These are phyloP conservation scores for Krasilnikovozyma curviuscula DNA, from an alignment of 768 basidiomycete genomes.

Conservation along the genomic window DNA sequence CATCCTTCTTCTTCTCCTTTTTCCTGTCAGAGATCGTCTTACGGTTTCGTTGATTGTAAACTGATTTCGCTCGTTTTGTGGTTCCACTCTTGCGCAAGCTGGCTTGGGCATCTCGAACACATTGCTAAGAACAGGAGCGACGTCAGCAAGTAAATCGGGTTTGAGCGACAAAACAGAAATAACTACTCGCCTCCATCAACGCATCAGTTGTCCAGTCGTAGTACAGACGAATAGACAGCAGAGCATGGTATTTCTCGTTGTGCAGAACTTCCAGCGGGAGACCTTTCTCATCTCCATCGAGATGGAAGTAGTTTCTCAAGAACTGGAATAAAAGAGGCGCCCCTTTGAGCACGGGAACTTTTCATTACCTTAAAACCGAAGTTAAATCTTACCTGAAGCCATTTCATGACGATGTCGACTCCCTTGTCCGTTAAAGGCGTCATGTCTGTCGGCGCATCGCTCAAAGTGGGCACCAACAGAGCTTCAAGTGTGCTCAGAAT, in stretches of 20 bases:
- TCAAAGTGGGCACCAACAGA: slow-evolving; percentile 73
- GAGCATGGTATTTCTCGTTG: slow-evolving; percentile 85
- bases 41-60: slow-evolving; percentile 77
- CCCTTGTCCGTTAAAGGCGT: slow-evolving; percentile 84
- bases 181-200: slow-evolving; percentile 48
- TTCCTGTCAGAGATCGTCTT: slow-evolving; percentile 91
- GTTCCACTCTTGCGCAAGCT: slow-evolving; percentile 52
- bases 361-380: not conserved
- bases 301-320: slow-evolving; percentile 84
- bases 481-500: slow-evolving; percentile 67
- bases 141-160: not conserved
- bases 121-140: slow-evolving; percentile 37
- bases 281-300: slow-evolving; percentile 66
- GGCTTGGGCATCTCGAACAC: slow-evolving; percentile 85
- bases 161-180: not conserved
- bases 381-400: slow-evolving; percentile 51
- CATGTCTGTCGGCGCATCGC: slow-evolving; percentile 70
- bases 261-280: slow-evolving; percentile 68
- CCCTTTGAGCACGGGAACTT: not conserved
- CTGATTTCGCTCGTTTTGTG: slow-evolving; percentile 75
- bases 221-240: slow-evolving; percentile 73
- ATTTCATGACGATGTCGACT: slow-evolving; percentile 96
- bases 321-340: slow-evolving; percentile 36
- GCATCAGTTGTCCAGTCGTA: slow-evolving; percentile 88
- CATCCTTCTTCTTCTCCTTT: slow-evolving; percentile 56